Percentiles rank a stretch among this genome's conserved stretches.
These are phyloP conservation scores for Sporothrix humicola DNA, from an alignment of 2,329 filamentous ascomycete genomes.

Conservation along the genomic window DNA sequence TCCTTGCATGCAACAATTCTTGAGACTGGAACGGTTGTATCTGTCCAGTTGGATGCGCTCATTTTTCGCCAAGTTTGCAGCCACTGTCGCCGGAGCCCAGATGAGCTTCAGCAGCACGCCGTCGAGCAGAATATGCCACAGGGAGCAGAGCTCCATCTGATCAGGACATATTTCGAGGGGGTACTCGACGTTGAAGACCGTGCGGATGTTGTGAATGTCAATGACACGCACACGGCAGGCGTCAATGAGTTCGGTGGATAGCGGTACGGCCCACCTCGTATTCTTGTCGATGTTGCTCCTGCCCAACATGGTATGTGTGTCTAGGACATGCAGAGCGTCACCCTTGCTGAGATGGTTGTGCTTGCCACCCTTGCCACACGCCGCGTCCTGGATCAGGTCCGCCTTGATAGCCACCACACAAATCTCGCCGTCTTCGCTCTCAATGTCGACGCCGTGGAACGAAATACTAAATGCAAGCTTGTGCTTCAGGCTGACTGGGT, in stretches of 20 bases:
- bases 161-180: too few species aligned
- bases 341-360: not conserved
- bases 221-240: not conserved
- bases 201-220: not conserved
- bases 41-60: too few species aligned
- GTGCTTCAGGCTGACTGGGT: too few species aligned
- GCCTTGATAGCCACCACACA: not conserved
- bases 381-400: not conserved
- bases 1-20: too few species aligned
- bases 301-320: not conserved
- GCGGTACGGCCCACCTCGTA: not conserved
- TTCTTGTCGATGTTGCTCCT: not conserved
- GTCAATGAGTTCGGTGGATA: not conserved
- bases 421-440: not conserved
- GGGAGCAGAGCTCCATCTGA: not conserved
- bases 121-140: not conserved
- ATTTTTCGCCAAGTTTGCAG: too few species aligned
- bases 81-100: too few species aligned
- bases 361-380: not conserved
- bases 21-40: too few species aligned
- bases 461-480: too few species aligned
- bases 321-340: not conserved
- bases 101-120: not conserved
- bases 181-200: not conserved
- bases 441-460: too few species aligned